Evolutionary conservation across 2,329 filamentous ascomycete species (phyloP).

Genomic region (Hirsutella thompsonii): DNA sequence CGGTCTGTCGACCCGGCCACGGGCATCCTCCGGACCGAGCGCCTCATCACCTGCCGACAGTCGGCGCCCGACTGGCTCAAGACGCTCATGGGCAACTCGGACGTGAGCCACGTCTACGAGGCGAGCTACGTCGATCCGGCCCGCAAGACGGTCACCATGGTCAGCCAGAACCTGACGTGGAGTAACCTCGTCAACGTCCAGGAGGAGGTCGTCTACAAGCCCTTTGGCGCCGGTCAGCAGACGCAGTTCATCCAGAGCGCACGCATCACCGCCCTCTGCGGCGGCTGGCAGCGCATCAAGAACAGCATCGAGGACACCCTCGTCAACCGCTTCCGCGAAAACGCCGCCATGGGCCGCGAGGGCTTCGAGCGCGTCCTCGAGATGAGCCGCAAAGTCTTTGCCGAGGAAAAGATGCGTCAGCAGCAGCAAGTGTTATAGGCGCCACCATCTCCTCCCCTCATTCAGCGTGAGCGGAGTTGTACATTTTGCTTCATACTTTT

Average conservation of each 20-base stretch:
- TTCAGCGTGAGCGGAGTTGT: too few relatives aligned
- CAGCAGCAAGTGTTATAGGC: background rate
- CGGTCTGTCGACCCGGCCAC: conserved; percentile 46
- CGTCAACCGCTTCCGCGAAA: conserved; percentile 81
- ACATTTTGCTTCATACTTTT: too few relatives aligned
- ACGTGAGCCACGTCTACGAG: conserved; percentile 85
- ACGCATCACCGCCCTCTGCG: conserved; percentile 84
- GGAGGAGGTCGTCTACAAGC: conserved; percentile 83
- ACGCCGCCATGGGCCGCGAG: conserved; percentile 79
- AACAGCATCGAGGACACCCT: conserved; percentile 91
- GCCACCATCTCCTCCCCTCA: too few relatives aligned
- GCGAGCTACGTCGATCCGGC: conserved; percentile 84
- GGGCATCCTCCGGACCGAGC: conserved; percentile 48
- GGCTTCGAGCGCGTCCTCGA: conserved; percentile 91
- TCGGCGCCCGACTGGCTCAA: conserved; percentile 67
- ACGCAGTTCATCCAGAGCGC: conserved; percentile 85
- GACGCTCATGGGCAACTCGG: conserved; percentile 59
- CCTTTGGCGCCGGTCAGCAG: conserved; percentile 36
- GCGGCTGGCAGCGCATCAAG: conserved; percentile 94
- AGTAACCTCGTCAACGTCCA: conserved; percentile 82
- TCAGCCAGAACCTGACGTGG: conserved; percentile 88
- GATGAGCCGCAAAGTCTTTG: conserved; percentile 85
- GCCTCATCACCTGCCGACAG: conserved; percentile 49
- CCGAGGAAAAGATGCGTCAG: conserved; percentile 64
- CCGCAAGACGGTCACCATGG: conserved; percentile 86